These are phyloP conservation scores for Penicillium sp. DNA, from an alignment of 2,329 filamentous ascomycete species.

Conservation along the genomic window DNA sequence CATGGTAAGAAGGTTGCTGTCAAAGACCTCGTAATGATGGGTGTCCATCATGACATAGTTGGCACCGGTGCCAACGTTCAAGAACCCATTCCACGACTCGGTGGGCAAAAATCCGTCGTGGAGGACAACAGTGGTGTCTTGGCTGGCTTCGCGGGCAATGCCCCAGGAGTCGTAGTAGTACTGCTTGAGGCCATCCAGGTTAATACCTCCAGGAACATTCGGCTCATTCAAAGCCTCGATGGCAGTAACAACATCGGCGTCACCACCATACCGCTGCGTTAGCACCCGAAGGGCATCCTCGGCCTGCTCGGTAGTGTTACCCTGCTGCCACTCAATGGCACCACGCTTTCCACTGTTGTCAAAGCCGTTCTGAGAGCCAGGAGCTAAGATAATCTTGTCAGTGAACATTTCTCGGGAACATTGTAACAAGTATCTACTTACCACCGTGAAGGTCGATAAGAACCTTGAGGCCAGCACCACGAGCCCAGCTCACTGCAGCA, in stretches of 20 bases:
- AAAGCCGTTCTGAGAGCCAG: slow-evolving; percentile 69
- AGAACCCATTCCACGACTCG: slow-evolving; percentile 64
- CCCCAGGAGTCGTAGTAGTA: slow-evolving; percentile 61
- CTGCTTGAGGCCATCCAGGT: slow-evolving; percentile 52
- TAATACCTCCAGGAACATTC: slow-evolving; percentile 42
- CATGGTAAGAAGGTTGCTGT: slow-evolving; percentile 38
- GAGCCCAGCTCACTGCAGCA: slow-evolving; percentile 63
- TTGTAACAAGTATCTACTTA: slow-evolving; percentile 37
- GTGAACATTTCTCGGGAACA: background rate
- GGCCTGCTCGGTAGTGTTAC: slow-evolving; percentile 41
- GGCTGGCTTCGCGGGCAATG: slow-evolving; percentile 49
- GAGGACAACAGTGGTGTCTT: slow-evolving; percentile 58
- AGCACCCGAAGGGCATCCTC: slow-evolving; percentile 62
- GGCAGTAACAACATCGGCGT: slow-evolving; percentile 63
- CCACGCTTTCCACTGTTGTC: slow-evolving; percentile 64
- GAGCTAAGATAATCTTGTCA: slow-evolving; percentile 44
- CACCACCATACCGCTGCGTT: slow-evolving; percentile 60
- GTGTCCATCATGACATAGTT: slow-evolving; percentile 66
- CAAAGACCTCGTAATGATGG: slow-evolving; percentile 60
- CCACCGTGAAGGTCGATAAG: slow-evolving; percentile 71
- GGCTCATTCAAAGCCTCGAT: slow-evolving; percentile 54
- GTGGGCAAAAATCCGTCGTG: slow-evolving; percentile 54
- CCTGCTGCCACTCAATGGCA: slow-evolving; percentile 44
- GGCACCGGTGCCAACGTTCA: slow-evolving; percentile 51
- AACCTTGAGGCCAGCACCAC: slow-evolving; percentile 62